phyloP scores from a whole-genome alignment of 768 basidiomycete species.

The Scleroderma bovista region DNA sequence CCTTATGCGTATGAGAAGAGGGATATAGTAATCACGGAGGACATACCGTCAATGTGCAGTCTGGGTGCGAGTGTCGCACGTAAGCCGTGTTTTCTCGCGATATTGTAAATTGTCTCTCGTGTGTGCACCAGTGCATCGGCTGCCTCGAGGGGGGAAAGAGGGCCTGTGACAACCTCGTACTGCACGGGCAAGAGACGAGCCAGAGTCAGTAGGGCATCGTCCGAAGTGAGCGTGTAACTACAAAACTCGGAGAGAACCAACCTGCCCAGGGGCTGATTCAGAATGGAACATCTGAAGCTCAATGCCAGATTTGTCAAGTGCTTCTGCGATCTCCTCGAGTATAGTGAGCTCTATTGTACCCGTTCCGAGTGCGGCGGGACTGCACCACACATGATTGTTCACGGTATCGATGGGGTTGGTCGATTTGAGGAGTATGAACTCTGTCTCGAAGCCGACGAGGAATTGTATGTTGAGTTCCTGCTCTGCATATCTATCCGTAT shows the following conservation, averaged over 20 bases:
- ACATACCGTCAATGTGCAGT: too few relatives aligned
- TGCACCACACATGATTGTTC: constrained; percentile 42
- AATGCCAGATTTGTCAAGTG: constrained; percentile 41
- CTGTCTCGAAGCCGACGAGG: constrained; percentile 59
- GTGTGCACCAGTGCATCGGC: constrained; percentile 57
- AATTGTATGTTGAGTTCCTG: constrained; percentile 35
- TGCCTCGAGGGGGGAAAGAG: constrained; percentile 53
- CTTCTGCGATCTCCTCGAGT: constrained; percentile 49
- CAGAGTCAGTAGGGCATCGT: not conserved
- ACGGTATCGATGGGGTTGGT: constrained; percentile 38
- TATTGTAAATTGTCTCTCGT: constrained; percentile 54
- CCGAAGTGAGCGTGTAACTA: not conserved
- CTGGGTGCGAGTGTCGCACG: constrained; percentile 58
- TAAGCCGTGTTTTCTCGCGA: constrained; percentile 52
- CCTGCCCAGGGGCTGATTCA: constrained; percentile 42
- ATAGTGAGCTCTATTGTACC: constrained; percentile 38
- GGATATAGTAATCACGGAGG: constrained; percentile 30
- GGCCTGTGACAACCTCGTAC: constrained; percentile 61
- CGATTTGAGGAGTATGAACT: constrained; percentile 55
- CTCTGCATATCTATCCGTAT: not conserved
- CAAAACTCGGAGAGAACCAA: not conserved
- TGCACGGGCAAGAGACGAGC: not conserved
- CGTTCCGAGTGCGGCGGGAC: constrained; percentile 30
- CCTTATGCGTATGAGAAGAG: too few relatives aligned
- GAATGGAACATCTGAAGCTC: constrained; percentile 59